phyloP scores from a whole-genome alignment of 2,329 filamentous ascomycete species.

The Arthrobotrys sinensis region DNA sequence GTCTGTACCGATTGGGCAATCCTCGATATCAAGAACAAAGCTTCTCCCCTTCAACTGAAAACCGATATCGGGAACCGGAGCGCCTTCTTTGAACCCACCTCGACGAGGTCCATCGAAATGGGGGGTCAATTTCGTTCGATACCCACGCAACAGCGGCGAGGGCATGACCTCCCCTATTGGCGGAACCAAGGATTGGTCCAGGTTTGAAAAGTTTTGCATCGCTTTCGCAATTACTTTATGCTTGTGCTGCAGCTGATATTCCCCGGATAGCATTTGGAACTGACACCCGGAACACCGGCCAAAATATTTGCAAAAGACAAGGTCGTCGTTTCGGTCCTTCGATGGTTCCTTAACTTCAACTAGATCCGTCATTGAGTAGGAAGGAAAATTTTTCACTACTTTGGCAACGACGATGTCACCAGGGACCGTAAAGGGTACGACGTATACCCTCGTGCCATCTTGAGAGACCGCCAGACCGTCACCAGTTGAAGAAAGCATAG shows the following conservation, averaged over 20 bases:
- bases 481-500: slow-evolving; percentile 88
- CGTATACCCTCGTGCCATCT: slow-evolving; percentile 80
- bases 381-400: slow-evolving; percentile 80
- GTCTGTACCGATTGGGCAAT: slow-evolving; percentile 94
- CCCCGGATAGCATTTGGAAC: slow-evolving; percentile 95
- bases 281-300: slow-evolving; percentile 90
- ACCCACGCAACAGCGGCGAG: slow-evolving; percentile 90
- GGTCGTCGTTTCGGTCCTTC: slow-evolving; percentile 80
- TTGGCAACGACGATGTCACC: slow-evolving; percentile 86
- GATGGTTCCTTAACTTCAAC: slow-evolving; percentile 82
- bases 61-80: slow-evolving; percentile 80
- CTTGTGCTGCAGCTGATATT: slow-evolving; percentile 88
- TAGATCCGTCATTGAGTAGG: slow-evolving; percentile 86
- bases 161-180: slow-evolving; percentile 86
- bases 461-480: slow-evolving; percentile 86
- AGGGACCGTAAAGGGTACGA: slow-evolving; percentile 89
- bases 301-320: slow-evolving; percentile 89
- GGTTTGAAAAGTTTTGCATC: slow-evolving; percentile 88
- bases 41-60: slow-evolving; percentile 90
- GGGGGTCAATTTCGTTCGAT: slow-evolving; percentile 95
- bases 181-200: slow-evolving; percentile 82
- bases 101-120: slow-evolving; percentile 87
- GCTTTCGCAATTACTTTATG: slow-evolving; percentile 89
- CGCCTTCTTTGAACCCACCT: slow-evolving; percentile 68
- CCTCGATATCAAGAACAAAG: slow-evolving; percentile 91